Conservation (phyloP, 495 filamentous ascomycete species). For the Pseudomonodictys pantanalensis region DNA sequence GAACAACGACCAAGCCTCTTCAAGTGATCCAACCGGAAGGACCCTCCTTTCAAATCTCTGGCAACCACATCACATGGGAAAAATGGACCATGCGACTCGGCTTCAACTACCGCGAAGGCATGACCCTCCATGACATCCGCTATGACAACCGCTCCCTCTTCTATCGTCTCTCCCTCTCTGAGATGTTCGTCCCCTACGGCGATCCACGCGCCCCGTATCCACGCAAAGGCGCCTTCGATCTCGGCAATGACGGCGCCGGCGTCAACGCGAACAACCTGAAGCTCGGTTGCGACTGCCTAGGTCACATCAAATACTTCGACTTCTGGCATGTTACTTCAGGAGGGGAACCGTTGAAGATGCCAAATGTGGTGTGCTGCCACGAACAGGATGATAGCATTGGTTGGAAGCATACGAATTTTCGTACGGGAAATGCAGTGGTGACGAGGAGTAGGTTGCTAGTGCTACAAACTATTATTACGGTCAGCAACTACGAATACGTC, state of each 20-base stretch:
- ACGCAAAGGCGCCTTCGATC: slow-evolving; percentile 37
- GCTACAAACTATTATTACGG: slow-evolving; percentile 37
- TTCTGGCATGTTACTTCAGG: slow-evolving; percentile 21
- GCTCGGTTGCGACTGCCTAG: slow-evolving; percentile 40
- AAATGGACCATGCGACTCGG: slow-evolving; percentile 40
- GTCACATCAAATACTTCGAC: slow-evolving; percentile 35
- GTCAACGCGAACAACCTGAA: slow-evolving; percentile 35
- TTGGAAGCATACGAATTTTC: slow-evolving; percentile 40
- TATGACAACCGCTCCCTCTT: slow-evolving; percentile 66
- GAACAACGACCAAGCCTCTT: slow-evolving; percentile 24
- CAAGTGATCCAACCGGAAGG: slow-evolving; percentile 37
- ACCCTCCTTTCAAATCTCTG: slow-evolving; percentile 31
- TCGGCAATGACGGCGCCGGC: slow-evolving; percentile 36
- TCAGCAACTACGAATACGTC: slow-evolving; percentile 39
- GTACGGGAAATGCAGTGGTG: slow-evolving; percentile 31
- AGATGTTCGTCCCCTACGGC: slow-evolving; percentile 68
- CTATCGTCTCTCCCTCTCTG: slow-evolving; percentile 67
- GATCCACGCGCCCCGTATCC: slow-evolving; percentile 33
- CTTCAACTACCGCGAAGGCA: slow-evolving; percentile 41
- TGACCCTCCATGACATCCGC: slow-evolving; percentile 47
- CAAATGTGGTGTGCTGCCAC: slow-evolving; percentile 39
- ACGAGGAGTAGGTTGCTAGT: slow-evolving; percentile 31
- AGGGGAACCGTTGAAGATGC: slow-evolving; percentile 24
- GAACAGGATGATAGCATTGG: slow-evolving; percentile 39
- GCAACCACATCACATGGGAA: slow-evolving; percentile 37